Evolutionary conservation across 306 rosid species (phyloP).

Genomic region (Lathyrus sativus): DNA sequence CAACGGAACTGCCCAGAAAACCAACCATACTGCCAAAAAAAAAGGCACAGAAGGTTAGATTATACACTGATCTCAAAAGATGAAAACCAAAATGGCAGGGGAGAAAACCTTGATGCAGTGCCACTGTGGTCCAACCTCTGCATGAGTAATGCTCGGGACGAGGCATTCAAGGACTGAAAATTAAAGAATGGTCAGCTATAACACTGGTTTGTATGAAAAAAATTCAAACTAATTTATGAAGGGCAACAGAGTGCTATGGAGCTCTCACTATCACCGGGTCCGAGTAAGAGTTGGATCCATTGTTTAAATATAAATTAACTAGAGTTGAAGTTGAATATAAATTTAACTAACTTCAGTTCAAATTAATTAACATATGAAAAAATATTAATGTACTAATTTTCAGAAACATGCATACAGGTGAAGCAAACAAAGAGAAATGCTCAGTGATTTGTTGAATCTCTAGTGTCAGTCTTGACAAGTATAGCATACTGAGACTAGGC

Average conservation of each 20-base stretch:
- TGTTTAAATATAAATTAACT: constrained; percentile 10
- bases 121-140: constrained; percentile 96
- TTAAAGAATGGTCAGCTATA: constrained; percentile 35
- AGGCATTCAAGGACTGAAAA: constrained; percentile 81
- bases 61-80: constrained; percentile 23
- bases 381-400: too few relatives aligned
- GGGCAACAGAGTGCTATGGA: background rate
- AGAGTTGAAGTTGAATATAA: constrained; percentile 9
- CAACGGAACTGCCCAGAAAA: constrained; percentile 53
- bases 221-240: constrained; percentile 5
- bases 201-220: constrained; percentile 19
- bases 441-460: background rate
- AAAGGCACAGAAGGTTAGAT: constrained; percentile 41
- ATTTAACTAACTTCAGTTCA: background rate
- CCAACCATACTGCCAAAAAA: constrained; percentile 61
- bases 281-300: background rate
- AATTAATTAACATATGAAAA: background rate
- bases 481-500: too few relatives aligned
- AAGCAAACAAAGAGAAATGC: background rate
- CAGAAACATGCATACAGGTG: background rate
- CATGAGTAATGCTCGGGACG: constrained; percentile 91
- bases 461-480: too few relatives aligned
- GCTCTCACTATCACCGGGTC: background rate
- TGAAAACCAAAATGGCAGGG: constrained; percentile 30
- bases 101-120: constrained; percentile 61